These are phyloP conservation scores for Tetraselmis chui DNA, from an alignment of 139 green algal species.

Conservation along the genomic window DNA sequence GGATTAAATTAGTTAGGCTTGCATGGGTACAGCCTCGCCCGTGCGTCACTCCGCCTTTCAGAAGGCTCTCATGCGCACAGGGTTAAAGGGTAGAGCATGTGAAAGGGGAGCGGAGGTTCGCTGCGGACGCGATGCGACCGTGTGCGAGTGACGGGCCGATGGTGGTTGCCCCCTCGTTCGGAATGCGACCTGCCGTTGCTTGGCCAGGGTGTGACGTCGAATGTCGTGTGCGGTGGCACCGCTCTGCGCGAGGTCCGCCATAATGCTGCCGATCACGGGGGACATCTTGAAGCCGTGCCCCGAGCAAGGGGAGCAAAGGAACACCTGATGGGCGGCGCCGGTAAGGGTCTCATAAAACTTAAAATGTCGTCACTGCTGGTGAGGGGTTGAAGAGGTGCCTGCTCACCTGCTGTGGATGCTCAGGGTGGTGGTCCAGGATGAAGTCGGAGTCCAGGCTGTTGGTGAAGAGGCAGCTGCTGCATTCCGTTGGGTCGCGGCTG, in stretches of 20 bases:
- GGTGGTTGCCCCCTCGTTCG: too few relatives aligned
- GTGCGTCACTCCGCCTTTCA: too few relatives aligned
- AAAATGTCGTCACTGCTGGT: too few relatives aligned
- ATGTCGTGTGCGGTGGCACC: constrained; percentile 6
- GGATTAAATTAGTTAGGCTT: too few relatives aligned
- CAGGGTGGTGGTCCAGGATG: constrained; percentile 65
- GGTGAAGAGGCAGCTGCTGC: constrained; percentile 66
- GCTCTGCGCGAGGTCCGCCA: constrained; percentile 36
- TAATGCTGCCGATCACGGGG: constrained; percentile 34
- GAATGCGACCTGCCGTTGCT: not conserved
- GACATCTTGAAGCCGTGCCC: constrained; percentile 83
- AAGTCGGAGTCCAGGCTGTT: constrained; percentile 74
- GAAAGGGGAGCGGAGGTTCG: too few relatives aligned
- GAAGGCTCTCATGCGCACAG: too few relatives aligned
- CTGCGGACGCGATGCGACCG: too few relatives aligned
- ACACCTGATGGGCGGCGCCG: too few relatives aligned
- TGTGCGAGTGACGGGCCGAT: too few relatives aligned
- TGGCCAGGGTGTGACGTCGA: not conserved
- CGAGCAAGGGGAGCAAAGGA: constrained; percentile 61
- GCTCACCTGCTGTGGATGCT: constrained; percentile 45
- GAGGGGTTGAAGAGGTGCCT: not conserved
- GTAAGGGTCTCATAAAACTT: too few relatives aligned
- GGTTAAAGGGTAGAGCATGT: too few relatives aligned
- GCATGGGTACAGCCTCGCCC: too few relatives aligned
- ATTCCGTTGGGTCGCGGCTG: constrained; percentile 26